These are phyloP conservation scores for Xylaria sp. DNA, from an alignment of 495 filamentous ascomycete species.

Conservation along the genomic window DNA sequence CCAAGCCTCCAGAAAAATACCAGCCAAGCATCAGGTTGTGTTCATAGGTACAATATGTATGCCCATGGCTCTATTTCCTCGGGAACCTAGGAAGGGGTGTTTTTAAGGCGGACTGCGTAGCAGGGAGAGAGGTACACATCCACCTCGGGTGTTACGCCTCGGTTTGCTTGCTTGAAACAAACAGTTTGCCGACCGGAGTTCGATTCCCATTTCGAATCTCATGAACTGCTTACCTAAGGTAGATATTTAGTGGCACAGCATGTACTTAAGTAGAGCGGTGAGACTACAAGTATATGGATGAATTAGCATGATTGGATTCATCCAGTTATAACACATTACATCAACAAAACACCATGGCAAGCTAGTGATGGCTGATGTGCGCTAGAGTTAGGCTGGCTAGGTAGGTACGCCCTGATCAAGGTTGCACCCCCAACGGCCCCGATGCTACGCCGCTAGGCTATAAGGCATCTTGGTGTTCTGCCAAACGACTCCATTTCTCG, in stretches of 20 bases:
- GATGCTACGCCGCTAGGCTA: constrained; percentile 9
- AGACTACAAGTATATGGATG: constrained; percentile 8
- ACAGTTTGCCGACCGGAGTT: neutral
- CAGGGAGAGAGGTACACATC: neutral
- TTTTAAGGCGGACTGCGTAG: too few relatives aligned
- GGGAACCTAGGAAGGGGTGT: neutral
- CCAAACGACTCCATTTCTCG: constrained; percentile 15
- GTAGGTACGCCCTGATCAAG: neutral
- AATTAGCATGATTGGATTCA: constrained; percentile 1
- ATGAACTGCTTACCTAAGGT: neutral
- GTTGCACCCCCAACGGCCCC: constrained; percentile 9
- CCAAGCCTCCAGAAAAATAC: neutral
- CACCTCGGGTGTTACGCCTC: neutral
- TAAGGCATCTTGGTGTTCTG: constrained; percentile 22
- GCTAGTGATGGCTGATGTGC: constrained; percentile 8
- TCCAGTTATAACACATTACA: constrained; percentile 10
- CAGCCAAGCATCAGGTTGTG: neutral
- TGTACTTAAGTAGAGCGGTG: constrained; percentile 18
- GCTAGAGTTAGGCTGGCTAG: constrained; percentile 5
- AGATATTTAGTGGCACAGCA: constrained; percentile 5
- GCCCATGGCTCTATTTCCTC: neutral
- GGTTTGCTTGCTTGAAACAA: neutral
- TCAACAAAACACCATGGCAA: constrained; percentile 2
- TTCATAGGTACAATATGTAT: neutral
- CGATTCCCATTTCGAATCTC: neutral